Percentiles rank a stretch among this genome's conserved stretches.
Conservation (phyloP, 805 yeast species). For the Kuraishia ogatae region DNA sequence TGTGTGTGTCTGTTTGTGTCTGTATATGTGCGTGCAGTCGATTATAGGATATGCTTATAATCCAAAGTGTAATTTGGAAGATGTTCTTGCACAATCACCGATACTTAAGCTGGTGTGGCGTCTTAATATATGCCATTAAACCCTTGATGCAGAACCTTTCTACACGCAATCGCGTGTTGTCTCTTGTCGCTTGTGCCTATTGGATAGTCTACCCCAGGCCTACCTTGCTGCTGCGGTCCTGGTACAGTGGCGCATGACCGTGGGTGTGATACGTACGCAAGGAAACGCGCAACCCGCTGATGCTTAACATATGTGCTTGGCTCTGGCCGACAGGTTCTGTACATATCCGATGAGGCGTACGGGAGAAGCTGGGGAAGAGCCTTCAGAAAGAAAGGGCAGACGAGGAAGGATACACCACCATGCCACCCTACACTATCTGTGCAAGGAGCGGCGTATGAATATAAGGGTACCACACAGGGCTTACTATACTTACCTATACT, state of each 20-base stretch:
- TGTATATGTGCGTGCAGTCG: background rate
- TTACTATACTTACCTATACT: too few relatives aligned
- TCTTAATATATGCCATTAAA: background rate
- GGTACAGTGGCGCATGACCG: background rate
- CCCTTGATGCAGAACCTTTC: background rate
- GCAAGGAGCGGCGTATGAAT: too few relatives aligned
- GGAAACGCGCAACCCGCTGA: background rate
- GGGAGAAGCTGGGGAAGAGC: too few relatives aligned
- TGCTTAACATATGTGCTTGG: background rate
- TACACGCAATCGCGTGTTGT: background rate
- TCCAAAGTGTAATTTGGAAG: too few relatives aligned
- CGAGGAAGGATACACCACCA: too few relatives aligned
- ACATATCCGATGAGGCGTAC: too few relatives aligned
- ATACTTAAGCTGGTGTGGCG: background rate
- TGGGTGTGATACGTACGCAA: background rate
- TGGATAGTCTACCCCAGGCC: background rate
- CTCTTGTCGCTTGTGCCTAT: background rate
- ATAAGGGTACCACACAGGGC: too few relatives aligned
- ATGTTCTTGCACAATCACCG: too few relatives aligned
- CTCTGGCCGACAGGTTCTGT: too few relatives aligned
- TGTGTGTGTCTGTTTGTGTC: background rate
- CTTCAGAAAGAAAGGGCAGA: too few relatives aligned
- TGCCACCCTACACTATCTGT: too few relatives aligned
- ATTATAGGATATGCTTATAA: background rate
- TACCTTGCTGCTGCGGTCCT: background rate